Evolutionary conservation across 164 flowering plant genomes (phyloP), one percentile per base, ranked within the genome.

Genomic region (Euptelea pleiosperma): DNA sequence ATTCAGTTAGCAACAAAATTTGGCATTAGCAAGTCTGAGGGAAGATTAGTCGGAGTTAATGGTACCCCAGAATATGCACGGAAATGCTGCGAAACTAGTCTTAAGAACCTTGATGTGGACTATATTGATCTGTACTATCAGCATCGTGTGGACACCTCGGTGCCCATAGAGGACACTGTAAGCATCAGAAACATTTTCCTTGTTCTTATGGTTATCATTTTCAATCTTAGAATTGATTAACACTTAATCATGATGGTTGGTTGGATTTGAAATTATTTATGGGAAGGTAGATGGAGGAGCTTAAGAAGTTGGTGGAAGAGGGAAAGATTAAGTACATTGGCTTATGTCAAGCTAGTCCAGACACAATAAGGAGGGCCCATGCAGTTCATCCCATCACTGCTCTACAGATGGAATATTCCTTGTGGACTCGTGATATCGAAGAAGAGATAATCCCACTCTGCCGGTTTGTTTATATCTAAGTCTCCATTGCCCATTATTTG

Each of bases 341-440:
- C n/a, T n/a, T n/a, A n/a, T n/a, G n/a, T n/a, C n/a, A 83, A 69
- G 69, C 88, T 1, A 74, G 77, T 60, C 36, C n/a, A n/a, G n/a
- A n/a, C n/a, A n/a, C n/a, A n/a, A n/a, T n/a, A n/a, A n/a, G n/a
- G n/a, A n/a, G n/a, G 51, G 87, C 84, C 1, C 82, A 80, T 73
- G 81, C 82, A 24, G 76, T 82, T 65, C 87, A 78, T 57, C 87
- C 87, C 36, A 69, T 82, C 16, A 80, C 84, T n/a, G 83, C 84
- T 16, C 8, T 80, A 14, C 78, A 82, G 62, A 63, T 80, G 75
- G 82, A 82, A 62, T 82, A 69, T 56, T 82, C 84, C 21, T 53
- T 79, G 2, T 82, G 84, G 84, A 61, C 75, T 19, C 82, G 84
- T 44, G 84, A 82, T 0, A 69, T 82, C 19, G 82, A 79, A 63